Base-by-base conservation (phyloP, 1,284 basidiomycete species). In the Apiotrichum montevideense region DNA sequence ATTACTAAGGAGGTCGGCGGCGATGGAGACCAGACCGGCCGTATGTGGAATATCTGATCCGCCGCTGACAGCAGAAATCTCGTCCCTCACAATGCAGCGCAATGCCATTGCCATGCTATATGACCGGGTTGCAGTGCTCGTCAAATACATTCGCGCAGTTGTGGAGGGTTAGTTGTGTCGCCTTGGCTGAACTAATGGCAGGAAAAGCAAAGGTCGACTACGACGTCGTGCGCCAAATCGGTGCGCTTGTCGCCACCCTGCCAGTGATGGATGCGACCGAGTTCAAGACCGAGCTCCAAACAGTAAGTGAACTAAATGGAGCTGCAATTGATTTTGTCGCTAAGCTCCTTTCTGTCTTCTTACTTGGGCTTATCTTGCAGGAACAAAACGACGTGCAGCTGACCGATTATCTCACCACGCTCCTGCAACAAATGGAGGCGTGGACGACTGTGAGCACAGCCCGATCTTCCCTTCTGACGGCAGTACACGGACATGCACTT, bases 301-400 rank as follows among this genome's bases (percentile, higher is more conserved):
- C 86, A 0, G 91, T 91, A 63, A 56, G 83, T 76, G 29, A 3
- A 29, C 29, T 3, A 29, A 29, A 29, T 3, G 29, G 29, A 29
- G 29, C 29, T 29, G 29, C 29, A 29, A 3, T 29, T 29, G 3
- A 3, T 29, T 29, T 29, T 29, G 29, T n/a, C n/a, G 29, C 3
- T 29, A 29, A 29, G 3, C 29, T 29, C 29, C 29, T 29, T 29
- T 29, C 37, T 39, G 37, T 39, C 9, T 39, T 13, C 37, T 13
- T 9, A 39, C 37, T 13, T 9, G 9, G 9, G 13, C 37, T 39
- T 2, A 39, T 4, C 29, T 29, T 9, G 33, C 64, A 95, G 91
- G 95, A 98, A 82, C 90, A 94, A 75, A 88, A 90, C 71, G 94
- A 98, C 71, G 91, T 94, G 8, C 89, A 97, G 62, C 80, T 98